Evolutionary conservation across 2,329 filamentous ascomycete species (phyloP), one percentile per base, ranked within the genome.

Genomic region (Fusarium haematococcum): DNA sequence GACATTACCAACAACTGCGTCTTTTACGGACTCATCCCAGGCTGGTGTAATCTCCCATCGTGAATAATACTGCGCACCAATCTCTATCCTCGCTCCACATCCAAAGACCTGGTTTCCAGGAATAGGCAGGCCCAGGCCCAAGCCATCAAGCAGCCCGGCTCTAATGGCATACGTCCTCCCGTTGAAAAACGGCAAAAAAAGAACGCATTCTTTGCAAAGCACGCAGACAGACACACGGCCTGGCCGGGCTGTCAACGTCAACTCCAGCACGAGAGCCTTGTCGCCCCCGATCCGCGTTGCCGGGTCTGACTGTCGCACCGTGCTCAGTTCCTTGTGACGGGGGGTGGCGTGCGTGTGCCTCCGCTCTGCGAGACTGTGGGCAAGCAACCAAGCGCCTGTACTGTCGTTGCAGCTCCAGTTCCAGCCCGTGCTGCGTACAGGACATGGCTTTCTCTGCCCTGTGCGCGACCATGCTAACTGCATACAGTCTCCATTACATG

Each of bases 271-370:
- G 14, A 72, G 71, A 67, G 66, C 67, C 68, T 68, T 67, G 69
- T 45, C 61, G 64, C 67, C 73, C 74, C 65, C 60, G 71, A 77
- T 73, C 76, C 76, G 61, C 65, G 67, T 77, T 67, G 73, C 64
- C 68, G 76, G 76, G 76, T 77, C 76, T 77, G 67, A 62, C 39
- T 76, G 76, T 78, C 71, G 73, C 76, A 78, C 75, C 73, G 75
- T 78, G 76, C 69, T 74, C 58, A 64, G 63, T 69, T 69, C 65
- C 64, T 45, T 77, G 69, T 75, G 71, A 71, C 67, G 65, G 68
- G 75, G 63, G 68, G 63, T 68, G 65, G 57, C 25, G 20, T 56
- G 61, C 52, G 33, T 32, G 48, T 32, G 48, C 27, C 48, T 52
- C 48, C 48, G 48, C 48, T 52, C 27, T 52, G 48, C 48, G 14